Conservation (phyloP, 345 rosid species). For the Trapa incisa region DNA sequence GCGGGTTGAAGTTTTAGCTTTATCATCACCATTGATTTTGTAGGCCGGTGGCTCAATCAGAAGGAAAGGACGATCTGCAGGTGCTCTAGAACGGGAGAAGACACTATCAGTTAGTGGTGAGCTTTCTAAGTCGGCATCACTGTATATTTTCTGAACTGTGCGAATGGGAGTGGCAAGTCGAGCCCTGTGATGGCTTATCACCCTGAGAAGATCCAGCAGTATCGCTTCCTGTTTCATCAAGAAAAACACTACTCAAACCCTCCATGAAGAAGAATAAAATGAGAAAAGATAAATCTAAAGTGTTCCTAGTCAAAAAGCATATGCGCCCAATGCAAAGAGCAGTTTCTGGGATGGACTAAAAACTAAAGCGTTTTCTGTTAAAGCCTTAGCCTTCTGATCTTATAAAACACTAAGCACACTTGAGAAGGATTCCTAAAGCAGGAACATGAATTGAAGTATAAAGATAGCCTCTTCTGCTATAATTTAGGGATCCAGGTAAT, state of each 20-base stretch:
- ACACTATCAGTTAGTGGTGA: slow-evolving; percentile 48
- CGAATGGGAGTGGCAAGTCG: slow-evolving; percentile 93
- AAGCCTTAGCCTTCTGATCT: neutral
- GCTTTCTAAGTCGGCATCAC: slow-evolving; percentile 59
- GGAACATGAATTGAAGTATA: neutral
- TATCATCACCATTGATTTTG: slow-evolving; percentile 56
- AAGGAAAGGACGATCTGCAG: slow-evolving; percentile 44
- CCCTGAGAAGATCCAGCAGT: slow-evolving; percentile 83
- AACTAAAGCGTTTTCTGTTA: neutral
- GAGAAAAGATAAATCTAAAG: neutral
- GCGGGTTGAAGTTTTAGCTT: slow-evolving; percentile 30
- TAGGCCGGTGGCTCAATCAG: slow-evolving; percentile 54
- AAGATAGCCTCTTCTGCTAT: neutral
- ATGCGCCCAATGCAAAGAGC: neutral
- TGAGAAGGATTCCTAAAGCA: neutral
- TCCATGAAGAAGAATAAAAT: neutral
- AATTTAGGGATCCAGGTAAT: neutral
- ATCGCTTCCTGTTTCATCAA: slow-evolving; percentile 63
- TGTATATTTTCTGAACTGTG: slow-evolving; percentile 63
- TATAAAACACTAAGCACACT: neutral
- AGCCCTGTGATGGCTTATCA: slow-evolving; percentile 73
- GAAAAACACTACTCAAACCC: neutral
- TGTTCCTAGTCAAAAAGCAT: neutral
- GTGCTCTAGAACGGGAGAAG: slow-evolving; percentile 37
- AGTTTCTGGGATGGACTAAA: neutral